Evolutionary conservation across 169 alveolate species (phyloP).

Genomic region (Plasmodium fragile): DNA sequence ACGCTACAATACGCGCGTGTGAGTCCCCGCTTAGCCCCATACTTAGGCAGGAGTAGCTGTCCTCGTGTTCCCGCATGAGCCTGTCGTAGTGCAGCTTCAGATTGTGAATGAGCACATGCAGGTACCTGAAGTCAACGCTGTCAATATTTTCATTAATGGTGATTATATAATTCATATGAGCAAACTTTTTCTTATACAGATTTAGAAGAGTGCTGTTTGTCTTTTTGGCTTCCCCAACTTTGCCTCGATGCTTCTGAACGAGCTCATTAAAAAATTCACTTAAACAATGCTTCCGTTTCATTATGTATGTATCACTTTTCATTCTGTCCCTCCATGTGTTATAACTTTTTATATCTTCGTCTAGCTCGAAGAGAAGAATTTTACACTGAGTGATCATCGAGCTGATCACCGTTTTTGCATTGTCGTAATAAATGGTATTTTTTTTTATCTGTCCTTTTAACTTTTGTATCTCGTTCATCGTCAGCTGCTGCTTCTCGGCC

Average conservation of each 20-base stretch:
- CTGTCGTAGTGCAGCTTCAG: constrained; percentile 31
- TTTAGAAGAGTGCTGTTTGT: constrained; percentile 44
- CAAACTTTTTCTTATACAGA: constrained; percentile 34
- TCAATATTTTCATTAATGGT: constrained; percentile 40
- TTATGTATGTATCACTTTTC: constrained; percentile 28
- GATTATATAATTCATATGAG: constrained; percentile 28
- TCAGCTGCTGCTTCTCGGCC: constrained; percentile 49
- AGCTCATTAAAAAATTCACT: constrained; percentile 26
- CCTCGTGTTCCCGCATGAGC: constrained; percentile 51
- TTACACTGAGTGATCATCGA: constrained; percentile 58
- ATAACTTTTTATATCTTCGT: constrained; percentile 50
- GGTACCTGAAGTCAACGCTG: constrained; percentile 37
- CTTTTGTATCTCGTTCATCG: constrained; percentile 44
- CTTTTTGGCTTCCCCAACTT: constrained; percentile 28
- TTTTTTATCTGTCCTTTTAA: constrained; percentile 52
- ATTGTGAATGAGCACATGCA: constrained; percentile 41
- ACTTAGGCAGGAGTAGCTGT: constrained; percentile 33
- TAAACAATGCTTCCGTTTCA: constrained; percentile 16
- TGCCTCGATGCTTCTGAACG: constrained; percentile 18
- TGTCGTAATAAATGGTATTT: constrained; percentile 35
- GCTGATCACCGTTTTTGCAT: constrained; percentile 22
- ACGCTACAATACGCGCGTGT: too few species aligned
- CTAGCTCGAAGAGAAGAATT: constrained; percentile 52
- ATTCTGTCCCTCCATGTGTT: constrained; percentile 31
- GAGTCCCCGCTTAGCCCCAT: not conserved